A percentile compares a stretch with the other conserved stretches of the same genome.
phyloP scores from a whole-genome alignment of 352 stramenopile genomes.

The Globisporangium ultimum region DNA sequence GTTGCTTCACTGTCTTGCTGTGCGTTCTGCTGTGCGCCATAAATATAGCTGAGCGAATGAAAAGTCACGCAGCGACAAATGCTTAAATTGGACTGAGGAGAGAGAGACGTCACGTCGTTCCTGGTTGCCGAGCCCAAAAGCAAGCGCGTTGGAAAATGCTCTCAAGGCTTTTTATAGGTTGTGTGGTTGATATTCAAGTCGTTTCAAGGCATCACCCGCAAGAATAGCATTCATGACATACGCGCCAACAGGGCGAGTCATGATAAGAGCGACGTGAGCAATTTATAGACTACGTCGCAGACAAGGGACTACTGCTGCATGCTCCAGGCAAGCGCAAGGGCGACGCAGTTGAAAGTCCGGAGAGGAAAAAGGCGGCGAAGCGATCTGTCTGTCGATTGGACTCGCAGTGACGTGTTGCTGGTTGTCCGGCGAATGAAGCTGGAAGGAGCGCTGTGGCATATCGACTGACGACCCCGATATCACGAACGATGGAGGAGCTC shows the following conservation, averaged over 20 bases:
- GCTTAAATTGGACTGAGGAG: not conserved
- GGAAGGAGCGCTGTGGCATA: constrained; percentile 11
- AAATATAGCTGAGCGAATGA: constrained; percentile 5
- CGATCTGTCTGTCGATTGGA: constrained; percentile 1
- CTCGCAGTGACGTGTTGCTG: constrained; percentile 3
- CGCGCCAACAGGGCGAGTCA: not conserved
- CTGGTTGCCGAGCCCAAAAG: not conserved
- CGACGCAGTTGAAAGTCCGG: not conserved
- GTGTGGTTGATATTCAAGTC: constrained; percentile 1
- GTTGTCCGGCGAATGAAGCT: constrained; percentile 37
- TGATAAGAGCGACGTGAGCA: not conserved
- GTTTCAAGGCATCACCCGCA: not conserved
- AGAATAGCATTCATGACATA: not conserved
- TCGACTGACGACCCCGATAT: constrained; percentile 10
- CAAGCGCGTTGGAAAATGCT: not conserved
- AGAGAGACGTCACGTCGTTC: not conserved
- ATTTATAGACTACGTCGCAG: constrained; percentile 6
- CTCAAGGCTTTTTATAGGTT: not conserved
- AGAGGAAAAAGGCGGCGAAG: constrained; percentile 8
- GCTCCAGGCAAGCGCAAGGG: not conserved
- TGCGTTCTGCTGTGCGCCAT: not conserved
- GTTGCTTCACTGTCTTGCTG: not conserved
- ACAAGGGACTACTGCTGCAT: constrained; percentile 1
- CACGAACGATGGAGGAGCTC: constrained; percentile 64
- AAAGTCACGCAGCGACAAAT: too few relatives aligned